Base-by-base conservation (phyloP, 768 basidiomycete genomes). In the Scleroderma bovista region DNA sequence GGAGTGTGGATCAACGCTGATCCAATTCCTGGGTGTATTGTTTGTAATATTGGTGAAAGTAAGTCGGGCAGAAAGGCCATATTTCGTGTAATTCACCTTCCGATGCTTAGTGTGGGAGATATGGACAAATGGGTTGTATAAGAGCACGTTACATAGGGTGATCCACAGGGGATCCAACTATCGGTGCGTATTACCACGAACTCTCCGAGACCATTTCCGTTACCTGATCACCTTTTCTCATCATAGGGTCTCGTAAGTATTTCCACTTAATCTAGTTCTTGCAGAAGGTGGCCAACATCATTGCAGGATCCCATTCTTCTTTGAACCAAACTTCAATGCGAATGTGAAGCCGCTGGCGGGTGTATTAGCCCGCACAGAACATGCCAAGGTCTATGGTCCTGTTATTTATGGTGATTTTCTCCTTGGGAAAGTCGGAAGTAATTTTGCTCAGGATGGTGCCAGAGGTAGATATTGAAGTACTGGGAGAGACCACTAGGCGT, bases 21-120 rank as follows among this genome's bases (percentile, higher is more conserved):
- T 64, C 93, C 93, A 0, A 77, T 89, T 19, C 82, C 81, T 13
- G 86, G 83, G 9, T 89, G 88, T 55, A 72, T 95, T 8, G 88
- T 96, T 17, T 92, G 90, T 65, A 96, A 96, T 59, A 84, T 96
- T 36, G 93, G 93, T 20, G 87, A 91, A 73, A 95, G 92, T 88
- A 51, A 63, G 84, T 69, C 26, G 10, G 34, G 46, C 37, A 23
- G 19, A 32, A 32, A 26, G 16, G 12, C 33, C 36, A 26, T 1
- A 31, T 31, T 23, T 19, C n/a, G 31, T 11, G 42, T 17, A 7
- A 31, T 42, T 60, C 16, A 56, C 49, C 6, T 17, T 34, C 7
- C 12, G n/a, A 39, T 17, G 19, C 39, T 37, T 54, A 88, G 86
- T 93, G 91, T 93, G 91, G 88, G 88, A 93, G 74, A 76, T 84